Base-by-base conservation (phyloP, 2,329 filamentous ascomycete species). In the Penicillium sp. region DNA sequence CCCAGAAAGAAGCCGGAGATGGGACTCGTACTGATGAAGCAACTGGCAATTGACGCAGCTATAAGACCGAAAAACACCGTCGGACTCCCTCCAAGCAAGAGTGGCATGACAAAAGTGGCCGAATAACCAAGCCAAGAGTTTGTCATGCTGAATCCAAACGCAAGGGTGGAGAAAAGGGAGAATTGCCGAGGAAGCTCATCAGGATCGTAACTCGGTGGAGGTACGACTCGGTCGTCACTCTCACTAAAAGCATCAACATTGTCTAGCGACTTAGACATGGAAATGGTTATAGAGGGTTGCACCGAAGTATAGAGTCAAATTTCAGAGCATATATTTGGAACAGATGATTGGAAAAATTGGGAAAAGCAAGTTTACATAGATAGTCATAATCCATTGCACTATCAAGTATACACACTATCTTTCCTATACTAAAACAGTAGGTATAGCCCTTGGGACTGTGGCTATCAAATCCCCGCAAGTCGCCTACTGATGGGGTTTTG, bases 91-190 rank as follows among this genome's bases (percentile, higher is more conserved):
- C 67, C 69, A 35, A 60, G 53, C 4, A 56, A 16, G 11, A 71
- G 43, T 11, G 60, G 59, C 11, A 54, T 56, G 3, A 56, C 47
- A 23, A 68, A 58, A 8, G 50, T 60, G 3, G 61, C 61, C 7
- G 61, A 54, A 41, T 67, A 70, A 4, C 62, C 68, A 9, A 68
- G 43, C 69, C 70, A 72, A 11, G 67, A 66, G 51, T 70, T 72
- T 2, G 67, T 70, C 30, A 70, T 65, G 23, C 52, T 60, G 36
- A 67, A 69, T 9, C 60, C 66, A 7, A 70, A 53, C 5, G 64
- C 59, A 11, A 69, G 30, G 5, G 60, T 59, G 0, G 67, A 67
- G 8, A 66, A 46, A 23, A 57, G 39, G 3, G 53, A 56, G 19
- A 56, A 56, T 35, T 35, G 32, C n/a, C 32, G 32, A n/a, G 32